Evolutionary conservation across 805 yeast genomes (phyloP).

Genomic region (Suhomyces kilbournensis): DNA sequence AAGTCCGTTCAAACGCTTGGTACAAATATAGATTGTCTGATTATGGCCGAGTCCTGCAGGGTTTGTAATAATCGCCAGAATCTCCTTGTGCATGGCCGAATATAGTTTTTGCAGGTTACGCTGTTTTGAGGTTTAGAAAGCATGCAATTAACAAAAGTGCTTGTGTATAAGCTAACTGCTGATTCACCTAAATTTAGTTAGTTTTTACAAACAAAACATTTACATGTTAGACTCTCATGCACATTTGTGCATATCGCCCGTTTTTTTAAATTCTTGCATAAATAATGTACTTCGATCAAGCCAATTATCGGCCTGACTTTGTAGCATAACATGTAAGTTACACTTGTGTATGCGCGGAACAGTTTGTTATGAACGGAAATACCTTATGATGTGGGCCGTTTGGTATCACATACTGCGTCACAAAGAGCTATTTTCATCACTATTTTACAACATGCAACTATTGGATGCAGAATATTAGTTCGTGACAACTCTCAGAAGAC

Average conservation of each 20-base stretch:
- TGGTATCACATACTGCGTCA: neutral
- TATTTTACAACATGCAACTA: neutral
- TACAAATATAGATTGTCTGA: neutral
- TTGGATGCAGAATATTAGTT: neutral
- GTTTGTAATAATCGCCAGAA: neutral
- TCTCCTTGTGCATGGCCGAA: neutral
- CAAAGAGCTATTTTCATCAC: neutral
- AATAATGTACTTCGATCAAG: neutral
- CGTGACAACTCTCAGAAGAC: neutral
- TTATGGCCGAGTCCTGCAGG: neutral
- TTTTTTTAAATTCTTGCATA: neutral
- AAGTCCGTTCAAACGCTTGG: neutral
- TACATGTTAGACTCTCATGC: neutral
- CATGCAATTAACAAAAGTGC: neutral
- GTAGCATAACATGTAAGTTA: neutral
- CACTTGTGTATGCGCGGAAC: slow-evolving; percentile 1
- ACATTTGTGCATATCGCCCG: neutral
- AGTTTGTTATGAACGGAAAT: neutral
- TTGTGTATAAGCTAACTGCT: neutral
- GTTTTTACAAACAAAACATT: neutral
- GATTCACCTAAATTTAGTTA: neutral
- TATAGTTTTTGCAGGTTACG: neutral
- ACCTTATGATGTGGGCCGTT: neutral
- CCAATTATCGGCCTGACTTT: neutral
- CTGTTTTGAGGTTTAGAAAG: neutral